These are phyloP conservation scores for Kwoniella bestiolae DNA, from an alignment of 768 basidiomycete genomes.

Conservation along the genomic window DNA sequence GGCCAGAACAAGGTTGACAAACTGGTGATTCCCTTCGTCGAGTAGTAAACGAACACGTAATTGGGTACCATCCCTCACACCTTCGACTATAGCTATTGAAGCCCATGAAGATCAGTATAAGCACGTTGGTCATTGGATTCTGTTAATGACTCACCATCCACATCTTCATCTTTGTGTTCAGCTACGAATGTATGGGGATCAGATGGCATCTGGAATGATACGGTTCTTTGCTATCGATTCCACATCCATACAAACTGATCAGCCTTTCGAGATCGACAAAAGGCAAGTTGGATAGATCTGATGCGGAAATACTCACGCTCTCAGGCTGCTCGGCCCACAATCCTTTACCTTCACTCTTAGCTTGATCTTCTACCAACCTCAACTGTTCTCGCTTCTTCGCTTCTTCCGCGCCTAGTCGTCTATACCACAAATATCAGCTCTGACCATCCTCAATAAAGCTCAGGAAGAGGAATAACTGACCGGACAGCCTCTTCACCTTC, in stretches of 20 bases:
- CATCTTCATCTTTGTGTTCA: conserved; percentile 86
- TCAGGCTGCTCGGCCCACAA: conserved; percentile 67
- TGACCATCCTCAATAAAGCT: neutral
- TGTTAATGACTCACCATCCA: conserved; percentile 69
- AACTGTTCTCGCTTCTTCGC: conserved; percentile 75
- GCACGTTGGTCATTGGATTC: neutral
- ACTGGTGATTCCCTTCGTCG: conserved; percentile 86
- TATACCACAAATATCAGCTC: conserved; percentile 13
- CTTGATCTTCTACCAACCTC: conserved; percentile 58
- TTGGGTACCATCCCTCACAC: conserved; percentile 89
- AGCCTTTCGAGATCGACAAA: neutral
- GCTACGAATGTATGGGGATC: conserved; percentile 86
- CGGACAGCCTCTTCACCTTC: conserved; percentile 62
- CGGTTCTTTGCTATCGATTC: conserved; percentile 66
- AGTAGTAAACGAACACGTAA: conserved; percentile 84
- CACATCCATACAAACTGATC: neutral
- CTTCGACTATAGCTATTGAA: conserved; percentile 79
- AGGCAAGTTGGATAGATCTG: neutral
- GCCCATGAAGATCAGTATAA: neutral
- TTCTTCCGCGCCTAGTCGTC: conserved; percentile 65
- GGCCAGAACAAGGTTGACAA: conserved; percentile 69
- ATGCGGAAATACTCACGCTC: conserved; percentile 35
- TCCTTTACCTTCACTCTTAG: conserved; percentile 63
- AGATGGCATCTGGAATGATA: conserved; percentile 83
- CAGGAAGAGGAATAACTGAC: conserved; percentile 19